phyloP scores from a whole-genome alignment of 2,329 filamentous ascomycete species.

The Calonectria pseudoreteaudii region DNA sequence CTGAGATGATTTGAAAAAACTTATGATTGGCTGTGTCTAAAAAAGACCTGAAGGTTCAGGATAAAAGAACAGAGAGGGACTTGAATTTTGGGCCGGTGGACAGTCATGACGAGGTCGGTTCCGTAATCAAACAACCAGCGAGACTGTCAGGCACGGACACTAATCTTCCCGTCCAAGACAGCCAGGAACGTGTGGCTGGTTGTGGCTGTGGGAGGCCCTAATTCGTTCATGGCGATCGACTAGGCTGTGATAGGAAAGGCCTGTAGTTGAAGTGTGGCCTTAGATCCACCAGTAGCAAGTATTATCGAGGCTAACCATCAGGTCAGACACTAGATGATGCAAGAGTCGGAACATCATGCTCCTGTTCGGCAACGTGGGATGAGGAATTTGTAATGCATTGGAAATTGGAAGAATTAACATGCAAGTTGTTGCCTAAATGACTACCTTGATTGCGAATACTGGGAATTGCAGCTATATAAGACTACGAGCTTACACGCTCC shows the following conservation, averaged over 20 bases:
- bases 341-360: neutral
- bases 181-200: neutral
- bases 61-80: neutral
- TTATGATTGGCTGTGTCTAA: neutral
- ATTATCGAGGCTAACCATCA: neutral
- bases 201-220: neutral
- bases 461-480: neutral
- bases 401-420: neutral
- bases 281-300: slow-evolving; percentile 9
- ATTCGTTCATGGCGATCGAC: neutral
- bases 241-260: neutral
- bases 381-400: neutral
- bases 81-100: neutral
- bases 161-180: too few species aligned
- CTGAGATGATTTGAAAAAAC: neutral
- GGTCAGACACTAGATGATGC: neutral
- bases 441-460: neutral
- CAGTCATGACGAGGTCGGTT: neutral
- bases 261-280: neutral
- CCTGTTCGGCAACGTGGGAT: neutral
- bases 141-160: neutral
- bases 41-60: neutral
- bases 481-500: neutral
- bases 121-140: neutral
- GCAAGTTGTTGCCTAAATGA: neutral